Evolutionary conservation across 768 basidiomycete genomes (phyloP), one percentile per base, ranked within the genome.

Genomic region (Agaricus blazei): DNA sequence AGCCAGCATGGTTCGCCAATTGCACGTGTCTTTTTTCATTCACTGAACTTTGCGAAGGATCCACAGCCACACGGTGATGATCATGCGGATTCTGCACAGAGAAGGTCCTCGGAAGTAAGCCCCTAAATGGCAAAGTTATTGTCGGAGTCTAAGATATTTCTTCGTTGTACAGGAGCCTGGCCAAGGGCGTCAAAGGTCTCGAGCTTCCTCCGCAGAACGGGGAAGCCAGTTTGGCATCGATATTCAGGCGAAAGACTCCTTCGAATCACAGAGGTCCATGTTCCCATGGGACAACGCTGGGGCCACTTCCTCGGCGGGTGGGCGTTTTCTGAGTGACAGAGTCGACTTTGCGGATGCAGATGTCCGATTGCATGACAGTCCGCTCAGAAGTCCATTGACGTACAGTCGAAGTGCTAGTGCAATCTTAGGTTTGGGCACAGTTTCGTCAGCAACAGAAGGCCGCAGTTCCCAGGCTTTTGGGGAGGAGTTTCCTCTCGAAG

Each of bases 271-370:
- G 62, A 74, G 78, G 34, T 83, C 85, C 8, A 64, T 91, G 29
- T 90, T 90, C 64, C 90, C 90, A 4, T 93, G 90, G 90, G 88
- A 92, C 63, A 80, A 91, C 65, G 89, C 88, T 4, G 87, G 84
- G 3, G 71, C 78, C 4, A 75, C 73, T 40, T 88, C 84, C 50
- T 87, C 85, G 1, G 83, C 79, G 31, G 72, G 70, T 31, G 79
- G 79, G 50, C 70, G 72, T 45, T 63, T 77, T 41, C 76, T 75
- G 59, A 61, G 85, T 29, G 83, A 81, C 31, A 74, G 70, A 19
- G 80, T 77, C 2, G 60, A 62, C 19, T 36, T 58, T 28, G 23
- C 48, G n/a, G 40, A 50, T 6, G 54, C 42, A 9, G 83, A 85
- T 54, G 65, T 77, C 34, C 74, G 72, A 51, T 65, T 85, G 59